Evolutionary conservation across 352 stramenopile genomes (phyloP).

Genomic region (Pythium scleroteichum): DNA sequence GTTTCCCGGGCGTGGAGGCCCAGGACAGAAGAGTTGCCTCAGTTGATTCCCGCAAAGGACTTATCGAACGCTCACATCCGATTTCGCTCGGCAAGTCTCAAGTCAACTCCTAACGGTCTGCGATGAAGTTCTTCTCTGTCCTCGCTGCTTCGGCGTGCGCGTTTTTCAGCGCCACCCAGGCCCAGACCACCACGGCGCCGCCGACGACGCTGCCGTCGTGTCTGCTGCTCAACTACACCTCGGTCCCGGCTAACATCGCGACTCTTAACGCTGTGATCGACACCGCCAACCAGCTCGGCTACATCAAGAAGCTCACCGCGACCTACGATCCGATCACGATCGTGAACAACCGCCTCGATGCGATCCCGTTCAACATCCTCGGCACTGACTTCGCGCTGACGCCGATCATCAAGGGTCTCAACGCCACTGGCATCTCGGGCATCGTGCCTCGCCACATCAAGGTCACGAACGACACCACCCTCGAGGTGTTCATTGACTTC

Average conservation of each 20-base stretch:
- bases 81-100: constrained; percentile 6
- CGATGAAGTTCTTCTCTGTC: constrained; percentile 46
- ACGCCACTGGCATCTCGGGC: constrained; percentile 42
- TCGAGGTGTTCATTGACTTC: constrained; percentile 45
- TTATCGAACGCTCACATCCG: constrained; percentile 8
- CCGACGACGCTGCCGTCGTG: constrained; percentile 23
- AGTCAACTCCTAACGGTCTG: constrained; percentile 1
- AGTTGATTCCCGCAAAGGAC: background rate
- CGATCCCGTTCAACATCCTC: constrained; percentile 46
- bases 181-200: constrained; percentile 13
- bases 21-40: constrained; percentile 1
- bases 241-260: constrained; percentile 42
- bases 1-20: background rate
- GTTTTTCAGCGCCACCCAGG: constrained; percentile 23
- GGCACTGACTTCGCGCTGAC: constrained; percentile 49
- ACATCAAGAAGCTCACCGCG: constrained; percentile 30
- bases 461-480: constrained; percentile 37
- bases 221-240: constrained; percentile 44
- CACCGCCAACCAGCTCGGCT: constrained; percentile 26
- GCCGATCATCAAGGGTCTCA: constrained; percentile 51
- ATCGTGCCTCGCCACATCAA: constrained; percentile 48
- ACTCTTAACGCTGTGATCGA: constrained; percentile 49
- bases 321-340: constrained; percentile 37
- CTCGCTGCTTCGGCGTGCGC: constrained; percentile 24
- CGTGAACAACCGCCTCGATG: constrained; percentile 41